Base-by-base conservation (phyloP, 192 early-diverging fungal genomes). In the Dispira simplex region DNA sequence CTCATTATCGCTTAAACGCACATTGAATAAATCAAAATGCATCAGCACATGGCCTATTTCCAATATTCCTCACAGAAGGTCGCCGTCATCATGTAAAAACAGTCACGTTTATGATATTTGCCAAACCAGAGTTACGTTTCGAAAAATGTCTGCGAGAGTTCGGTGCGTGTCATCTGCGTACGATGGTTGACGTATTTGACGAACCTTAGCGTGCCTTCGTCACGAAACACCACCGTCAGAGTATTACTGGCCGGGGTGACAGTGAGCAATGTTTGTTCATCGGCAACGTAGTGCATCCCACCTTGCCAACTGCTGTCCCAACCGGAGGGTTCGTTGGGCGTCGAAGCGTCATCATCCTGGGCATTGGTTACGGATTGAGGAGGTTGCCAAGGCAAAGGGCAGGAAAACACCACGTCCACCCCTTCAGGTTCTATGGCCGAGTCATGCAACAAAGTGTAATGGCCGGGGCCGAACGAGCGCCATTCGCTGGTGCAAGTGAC, bases 391-490 rank as follows among this genome's bases (percentile, higher is more conserved):
- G 58, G 58, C 20, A 66, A 44, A 45, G 56, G 72, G 49, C 66
- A 73, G 49, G 69, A 52, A 28, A 82, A 72, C 0, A 67, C 57
- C 3, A 72, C 79, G 65, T 85, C 83, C 11, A 82, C 46, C 3
- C 83, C 83, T 12, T 62, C 63, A 16, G 68, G 72, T 32, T 85
- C 83, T 28, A 71, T 48, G 3, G 70, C 79, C 62, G 79, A 76
- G 55, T 85, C 83, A 57, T 83, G 75, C n/a, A 81, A 57, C 13
- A 85, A 53, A 18, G 81, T 85, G 63, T 85, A 85, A 39, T 81
- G 70, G 2, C 81, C 78, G 20, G 71, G 65, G 52, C 74, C 70
- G 56, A 85, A 82, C 67, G 68, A 70, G 28, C 83, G 70, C 46
- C 71, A 43, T 54, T 77, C 68, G 53, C 66, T 66, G 2, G 67